Conservation (phyloP, 2,329 filamentous ascomycete species). For the Mariannaea sp. region DNA sequence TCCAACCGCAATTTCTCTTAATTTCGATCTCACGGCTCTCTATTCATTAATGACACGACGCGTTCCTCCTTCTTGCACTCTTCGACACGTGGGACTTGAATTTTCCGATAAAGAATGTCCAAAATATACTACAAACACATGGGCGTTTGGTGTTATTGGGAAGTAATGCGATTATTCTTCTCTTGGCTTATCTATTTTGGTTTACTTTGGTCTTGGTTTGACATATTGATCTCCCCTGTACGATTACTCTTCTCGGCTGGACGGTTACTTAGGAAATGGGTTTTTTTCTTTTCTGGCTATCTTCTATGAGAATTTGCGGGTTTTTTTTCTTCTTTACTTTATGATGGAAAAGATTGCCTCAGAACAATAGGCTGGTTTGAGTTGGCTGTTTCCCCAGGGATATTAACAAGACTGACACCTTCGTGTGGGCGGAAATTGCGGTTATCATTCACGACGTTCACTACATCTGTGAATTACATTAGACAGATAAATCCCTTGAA, state of each 20-base stretch:
- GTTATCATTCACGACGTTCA: conserved; percentile 40
- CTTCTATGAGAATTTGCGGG: conserved; percentile 24
- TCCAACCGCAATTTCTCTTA: conserved; percentile 51
- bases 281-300: conserved; percentile 9
- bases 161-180: conserved; percentile 14
- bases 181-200: conserved; percentile 18
- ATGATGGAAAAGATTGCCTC: conserved; percentile 17
- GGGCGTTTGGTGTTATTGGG: conserved; percentile 24
- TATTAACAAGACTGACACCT: conserved; percentile 34
- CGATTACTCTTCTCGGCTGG: conserved; percentile 39
- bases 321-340: no score
- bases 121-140: conserved; percentile 29
- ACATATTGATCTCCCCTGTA: conserved; percentile 39
- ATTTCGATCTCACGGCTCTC: conserved; percentile 13
- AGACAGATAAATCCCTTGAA: conserved; percentile 16
- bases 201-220: conserved; percentile 10
- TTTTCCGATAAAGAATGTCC: conserved; percentile 22
- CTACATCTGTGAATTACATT: conserved; percentile 23
- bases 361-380: conserved; percentile 13
- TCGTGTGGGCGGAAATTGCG: conserved; percentile 29
- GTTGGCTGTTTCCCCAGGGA: conserved; percentile 17
- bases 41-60: conserved; percentile 35
- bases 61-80: conserved; percentile 11
- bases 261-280: conserved; percentile 10
- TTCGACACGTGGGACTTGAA: conserved; percentile 15